Percentiles rank a stretch among this genome's conserved stretches.
Evolutionary conservation across 139 green algal genomes (phyloP).

Genomic region (Tetradesmus lagerheimii): DNA sequence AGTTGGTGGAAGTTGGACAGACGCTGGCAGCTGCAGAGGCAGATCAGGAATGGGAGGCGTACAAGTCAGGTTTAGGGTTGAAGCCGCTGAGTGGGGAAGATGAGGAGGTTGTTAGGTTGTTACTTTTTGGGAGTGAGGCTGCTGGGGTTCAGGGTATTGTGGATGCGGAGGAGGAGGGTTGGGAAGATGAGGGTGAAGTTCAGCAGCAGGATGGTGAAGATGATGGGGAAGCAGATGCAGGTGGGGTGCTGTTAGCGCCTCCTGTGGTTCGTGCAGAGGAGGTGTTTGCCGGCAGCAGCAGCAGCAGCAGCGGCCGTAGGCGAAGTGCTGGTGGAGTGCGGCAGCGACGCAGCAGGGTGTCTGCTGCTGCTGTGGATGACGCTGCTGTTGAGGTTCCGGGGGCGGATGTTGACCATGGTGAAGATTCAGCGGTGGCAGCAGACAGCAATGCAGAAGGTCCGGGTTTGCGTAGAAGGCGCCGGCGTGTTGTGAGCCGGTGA

Average conservation of each 20-base stretch:
- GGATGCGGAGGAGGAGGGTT: constrained; percentile 37
- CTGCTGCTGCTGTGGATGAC: background rate
- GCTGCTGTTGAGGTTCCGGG: background rate
- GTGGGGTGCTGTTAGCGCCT: background rate
- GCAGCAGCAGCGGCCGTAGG: background rate
- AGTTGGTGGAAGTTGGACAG: constrained; percentile 40
- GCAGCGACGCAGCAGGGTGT: background rate
- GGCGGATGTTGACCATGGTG: background rate
- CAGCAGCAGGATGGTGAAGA: background rate
- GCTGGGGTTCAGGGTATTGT: background rate
- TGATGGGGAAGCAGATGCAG: background rate
- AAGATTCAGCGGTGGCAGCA: background rate
- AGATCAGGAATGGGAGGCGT: constrained; percentile 30
- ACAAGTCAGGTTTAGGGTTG: constrained; percentile 36
- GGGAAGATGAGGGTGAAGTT: constrained; percentile 20
- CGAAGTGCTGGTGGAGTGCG: background rate
- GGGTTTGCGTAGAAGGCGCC: background rate
- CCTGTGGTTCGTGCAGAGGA: background rate
- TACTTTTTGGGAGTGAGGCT: background rate
- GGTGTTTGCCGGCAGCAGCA: background rate
- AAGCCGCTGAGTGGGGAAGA: constrained; percentile 16
- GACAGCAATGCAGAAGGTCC: background rate
- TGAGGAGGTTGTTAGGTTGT: constrained; percentile 20
- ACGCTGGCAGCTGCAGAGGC: constrained; percentile 24
- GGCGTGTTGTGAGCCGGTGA: background rate